A percentile compares a stretch with the other conserved stretches of the same genome.
These are phyloP conservation scores for Penicillium maclennaniae DNA, from an alignment of 495 filamentous ascomycete species.

Conservation along the genomic window DNA sequence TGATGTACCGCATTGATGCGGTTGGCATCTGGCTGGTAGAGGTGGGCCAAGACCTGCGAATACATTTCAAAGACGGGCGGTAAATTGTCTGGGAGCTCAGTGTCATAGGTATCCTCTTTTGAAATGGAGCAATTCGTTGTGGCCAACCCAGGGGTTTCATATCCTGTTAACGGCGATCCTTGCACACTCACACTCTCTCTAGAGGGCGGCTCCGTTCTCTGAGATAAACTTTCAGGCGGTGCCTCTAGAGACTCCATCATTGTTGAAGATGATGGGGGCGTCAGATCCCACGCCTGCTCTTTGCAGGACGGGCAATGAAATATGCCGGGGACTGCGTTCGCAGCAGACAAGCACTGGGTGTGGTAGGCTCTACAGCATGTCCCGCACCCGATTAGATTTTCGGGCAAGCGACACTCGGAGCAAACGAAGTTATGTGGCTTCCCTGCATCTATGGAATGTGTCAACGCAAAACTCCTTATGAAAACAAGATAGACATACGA, in stretches of 20 bases:
- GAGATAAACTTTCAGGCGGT: conserved; percentile 6
- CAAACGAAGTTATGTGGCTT: conserved; percentile 34
- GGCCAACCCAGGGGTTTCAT: background rate
- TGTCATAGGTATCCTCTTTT: conserved; percentile 1
- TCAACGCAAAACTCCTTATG: background rate
- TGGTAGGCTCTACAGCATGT: conserved; percentile 38
- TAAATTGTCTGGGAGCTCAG: conserved; percentile 5
- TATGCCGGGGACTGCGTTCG: background rate
- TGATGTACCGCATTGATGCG: background rate
- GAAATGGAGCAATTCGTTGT: background rate
- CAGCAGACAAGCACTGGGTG: conserved; percentile 20
- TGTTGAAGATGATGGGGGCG: conserved; percentile 16
- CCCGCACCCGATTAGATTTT: conserved; percentile 26
- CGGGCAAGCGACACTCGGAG: conserved; percentile 26
- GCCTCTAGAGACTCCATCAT: conserved; percentile 4
- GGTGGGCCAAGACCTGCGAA: conserved; percentile 10
- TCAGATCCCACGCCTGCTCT: conserved; percentile 23
- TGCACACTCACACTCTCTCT: background rate
- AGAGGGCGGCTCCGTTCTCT: conserved; percentile 2
- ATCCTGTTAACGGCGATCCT: background rate
- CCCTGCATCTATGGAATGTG: conserved; percentile 20
- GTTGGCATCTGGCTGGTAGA: conserved; percentile 1
- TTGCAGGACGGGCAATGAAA: conserved; percentile 30
- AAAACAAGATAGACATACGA: conserved; percentile 9
- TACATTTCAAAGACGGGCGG: conserved; percentile 14